Base-by-base conservation (phyloP, 495 filamentous ascomycete genomes). In the Beverwykella pulmonaria region DNA sequence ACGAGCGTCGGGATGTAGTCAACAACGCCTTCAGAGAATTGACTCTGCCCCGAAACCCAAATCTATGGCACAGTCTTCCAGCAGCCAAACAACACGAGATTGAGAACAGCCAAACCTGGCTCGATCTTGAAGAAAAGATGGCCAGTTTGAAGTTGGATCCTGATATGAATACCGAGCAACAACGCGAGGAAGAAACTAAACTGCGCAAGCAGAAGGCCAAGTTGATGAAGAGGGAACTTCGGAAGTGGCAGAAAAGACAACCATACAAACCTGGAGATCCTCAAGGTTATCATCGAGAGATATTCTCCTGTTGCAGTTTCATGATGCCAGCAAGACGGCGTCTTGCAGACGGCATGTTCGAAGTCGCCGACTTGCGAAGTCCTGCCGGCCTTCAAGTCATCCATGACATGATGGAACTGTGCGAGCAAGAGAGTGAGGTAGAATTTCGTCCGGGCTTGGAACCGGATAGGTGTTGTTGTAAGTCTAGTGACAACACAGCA, bases 181-280 rank as follows among this genome's bases (percentile, higher is more conserved):
- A 49, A 49, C 22, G 22, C n/a, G 17, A 49, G 46, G 46, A 49
- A 49, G 46, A 49, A 49, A 49, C 46, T 49, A 49, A 49, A 15
- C 46, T 49, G 22, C 22, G 22, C 17, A 49, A 49, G 46, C 22
- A 49, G 46, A 49, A 49, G 46, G 46, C 46, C 17, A 49, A 15
- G 17, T 15, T 49, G 17, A 49, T 49, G 17, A 49, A 49, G 46
- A 49, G 46, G 17, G 46, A 49, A 49, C 46, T 49, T 4, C 46
- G 17, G 17, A 49, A 49, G 46, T 49, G 17, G 46, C 22, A 49
- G 46, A 49, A 49, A 15, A 49, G 17, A 49, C 22, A 49, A 15
- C 46, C 17, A 49, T 49, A 49, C 46, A 5, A 49, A 49, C 46
- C 46, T 49, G 17, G 46, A 49, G 46, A 49, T 15, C 46, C 46